These are phyloP conservation scores for Podila horticola DNA, from an alignment of 192 early-diverging fungal species.

Conservation along the genomic window DNA sequence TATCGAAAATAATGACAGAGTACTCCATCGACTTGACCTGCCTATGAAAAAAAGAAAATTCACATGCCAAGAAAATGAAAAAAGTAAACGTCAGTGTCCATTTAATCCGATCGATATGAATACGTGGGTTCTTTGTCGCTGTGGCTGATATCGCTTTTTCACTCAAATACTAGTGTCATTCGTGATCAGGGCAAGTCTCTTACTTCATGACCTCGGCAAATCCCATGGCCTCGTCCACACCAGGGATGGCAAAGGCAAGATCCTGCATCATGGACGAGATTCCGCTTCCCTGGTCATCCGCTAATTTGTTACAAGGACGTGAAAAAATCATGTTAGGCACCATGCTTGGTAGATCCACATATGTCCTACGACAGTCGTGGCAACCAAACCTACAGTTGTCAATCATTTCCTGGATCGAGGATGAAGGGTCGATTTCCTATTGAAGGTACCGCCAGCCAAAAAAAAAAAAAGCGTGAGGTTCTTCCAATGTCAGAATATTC, in stretches of 20 bases:
- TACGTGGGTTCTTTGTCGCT: background rate
- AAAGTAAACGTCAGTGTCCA: background rate
- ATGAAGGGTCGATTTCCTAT: constrained; percentile 98
- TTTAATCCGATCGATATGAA: background rate
- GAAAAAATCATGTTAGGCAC: background rate
- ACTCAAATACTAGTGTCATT: background rate
- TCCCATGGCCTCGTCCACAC: constrained; percentile 99
- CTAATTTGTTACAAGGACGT: constrained; percentile 37
- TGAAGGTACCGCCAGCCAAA: background rate
- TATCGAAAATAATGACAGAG: constrained; percentile 98
- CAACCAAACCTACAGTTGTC: constrained; percentile 73
- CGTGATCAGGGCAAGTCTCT: constrained; percentile 1
- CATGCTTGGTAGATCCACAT: background rate
- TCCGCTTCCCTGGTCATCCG: constrained; percentile 71
- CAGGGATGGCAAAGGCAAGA: constrained; percentile 98
- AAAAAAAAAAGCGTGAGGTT: background rate
- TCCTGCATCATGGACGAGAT: constrained; percentile 95
- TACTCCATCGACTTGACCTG: constrained; percentile 99
- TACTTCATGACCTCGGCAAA: constrained; percentile 99
- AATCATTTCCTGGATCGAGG: constrained; percentile 99
- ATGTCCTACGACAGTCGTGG: constrained; percentile 9
- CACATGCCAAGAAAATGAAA: background rate
- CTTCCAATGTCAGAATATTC: background rate
- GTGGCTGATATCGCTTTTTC: background rate
- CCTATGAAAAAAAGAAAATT: constrained; percentile 40